Base-by-base conservation (phyloP, 2,329 filamentous ascomycete species). In the Xylaria sp. region DNA sequence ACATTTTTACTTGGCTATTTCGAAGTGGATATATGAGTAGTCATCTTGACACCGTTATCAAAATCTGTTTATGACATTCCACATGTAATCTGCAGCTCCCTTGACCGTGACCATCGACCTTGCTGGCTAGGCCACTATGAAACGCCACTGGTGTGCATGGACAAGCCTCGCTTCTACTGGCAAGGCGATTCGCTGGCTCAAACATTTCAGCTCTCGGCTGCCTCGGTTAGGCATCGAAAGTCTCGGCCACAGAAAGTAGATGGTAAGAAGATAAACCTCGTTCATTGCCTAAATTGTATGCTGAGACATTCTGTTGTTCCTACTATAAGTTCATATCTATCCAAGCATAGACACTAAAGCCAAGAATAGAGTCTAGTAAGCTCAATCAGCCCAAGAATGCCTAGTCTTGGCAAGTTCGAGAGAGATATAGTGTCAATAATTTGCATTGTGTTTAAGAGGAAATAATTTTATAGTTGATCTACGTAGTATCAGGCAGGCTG, bases 71-170 rank as follows among this genome's bases (percentile, higher is more conserved):
- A 13, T 25, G 27, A 59, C 53, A 48, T 29, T 29, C 48, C 44
- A 48, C 18, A 57, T 23, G 50, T 57, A 57, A 47, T 27, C 27
- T 54, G 51, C 37, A 32, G 62, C 25, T 35, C 12, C 25, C 25
- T 44, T 21, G 21, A 37, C 32, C 18, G 42, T 55, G 21, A 51
- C 63, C 50, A 57, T 48, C 35, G n/a, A 23, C 23, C 44, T 27
- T 29, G 51, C 27, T 32, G 63, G 65, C 13, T 44, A 47, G 42
- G 66, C 57, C 32, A 53, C 61, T 21, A 51, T 65, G 51, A 59
- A 50, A 60, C 57, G 58, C 44, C 58, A 62, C 44, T 48, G 57
- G 32, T 47, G 32, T 57, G 55, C 66, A 68, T 68, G 50, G 57
- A 68, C 61, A 64, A 62, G 66, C 57, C 60, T 54, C 42, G 51